These are phyloP conservation scores for Ulmus americana DNA, from an alignment of 331 rosid genomes.

Conservation along the genomic window DNA sequence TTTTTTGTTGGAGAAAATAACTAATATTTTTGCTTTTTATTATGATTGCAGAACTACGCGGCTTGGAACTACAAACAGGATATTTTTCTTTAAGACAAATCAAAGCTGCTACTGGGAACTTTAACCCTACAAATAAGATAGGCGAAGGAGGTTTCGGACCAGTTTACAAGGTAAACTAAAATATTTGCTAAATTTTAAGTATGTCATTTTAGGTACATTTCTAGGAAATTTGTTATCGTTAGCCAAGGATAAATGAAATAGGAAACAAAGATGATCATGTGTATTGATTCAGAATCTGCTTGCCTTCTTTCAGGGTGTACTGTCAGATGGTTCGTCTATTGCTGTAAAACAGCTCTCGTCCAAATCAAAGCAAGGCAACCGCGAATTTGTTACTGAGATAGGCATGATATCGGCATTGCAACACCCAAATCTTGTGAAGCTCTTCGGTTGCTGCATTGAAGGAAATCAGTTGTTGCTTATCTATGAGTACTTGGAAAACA, in stretches of 20 bases:
- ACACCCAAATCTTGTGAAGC: conserved; percentile 78
- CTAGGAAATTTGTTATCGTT: not conserved
- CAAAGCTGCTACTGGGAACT: conserved; percentile 65
- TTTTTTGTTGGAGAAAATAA: not conserved
- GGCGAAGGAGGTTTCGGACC: conserved; percentile 97
- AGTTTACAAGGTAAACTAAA: conserved; percentile 61
- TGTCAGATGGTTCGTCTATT: conserved; percentile 55
- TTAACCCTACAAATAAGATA: conserved; percentile 57
- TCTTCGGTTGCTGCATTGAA: conserved; percentile 76
- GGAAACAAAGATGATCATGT: not conserved
- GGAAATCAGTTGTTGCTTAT: conserved; percentile 61
- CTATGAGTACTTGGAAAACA: conserved; percentile 79
- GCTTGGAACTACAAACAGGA: conserved; percentile 57
- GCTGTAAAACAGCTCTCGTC: conserved; percentile 82
- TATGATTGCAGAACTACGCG: conserved; percentile 47
- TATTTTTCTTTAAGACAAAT: conserved; percentile 65
- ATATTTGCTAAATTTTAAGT: not conserved
- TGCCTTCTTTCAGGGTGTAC: conserved; percentile 39
- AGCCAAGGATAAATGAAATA: not conserved
- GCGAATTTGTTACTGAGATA: conserved; percentile 68
- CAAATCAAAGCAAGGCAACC: conserved; percentile 80
- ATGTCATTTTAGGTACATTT: not conserved
- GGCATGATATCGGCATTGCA: conserved; percentile 90
- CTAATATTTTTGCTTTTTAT: not conserved
- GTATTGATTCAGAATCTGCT: not conserved